Evolutionary conservation across 371 early-diverging fungal species (phyloP), one percentile per base, ranked within the genome.

Genomic region (Phascolomyces articulosus): DNA sequence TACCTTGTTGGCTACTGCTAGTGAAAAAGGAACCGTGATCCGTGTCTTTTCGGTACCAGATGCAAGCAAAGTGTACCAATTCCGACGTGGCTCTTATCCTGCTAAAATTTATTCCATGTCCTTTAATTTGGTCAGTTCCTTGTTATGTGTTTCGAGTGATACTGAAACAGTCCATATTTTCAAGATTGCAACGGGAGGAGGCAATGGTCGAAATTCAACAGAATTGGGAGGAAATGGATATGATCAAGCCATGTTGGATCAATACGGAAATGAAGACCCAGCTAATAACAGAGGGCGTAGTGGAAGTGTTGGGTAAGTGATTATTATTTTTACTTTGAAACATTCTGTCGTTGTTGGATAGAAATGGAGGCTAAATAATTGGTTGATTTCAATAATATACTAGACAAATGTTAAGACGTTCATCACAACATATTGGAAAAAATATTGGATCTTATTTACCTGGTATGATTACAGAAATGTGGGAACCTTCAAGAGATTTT

Each of bases 91-190:
- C 57, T 87, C 96, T 7, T 95, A 95, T 69, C 89, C 95, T 3
- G 93, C 97, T 21, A 84, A 89, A 49, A 98, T 98, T 62, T 93
- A 90, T 68, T 96, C 93, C 23, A 86, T 98, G 54, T 85, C 95
- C 0, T 98, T 98, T 72, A 95, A 95, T 65, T 75, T 91, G 3
- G 85, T 89, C 21, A 89, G 87, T 63, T 87, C 92, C 7, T 72
- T 96, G 40, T 85, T 98, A 18, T 87, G 92, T 69, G 96, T 96
- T 3, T 93, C 96, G 1, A 91, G 91, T 63, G 97, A 94, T 62
- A 92, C 96, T 0, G 97, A 98, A 56, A 98, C 98, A 0, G 93
- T 98, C n/a, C 98, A 98, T 68, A 92, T 98, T n/a, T 98, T 94
- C 79, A 90, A 91, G 59, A 67, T 97, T 9, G 72, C 71, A 15